Evolutionary conservation across 176 grass and related monocot species (phyloP).

Genomic region (Ensete glaucum): DNA sequence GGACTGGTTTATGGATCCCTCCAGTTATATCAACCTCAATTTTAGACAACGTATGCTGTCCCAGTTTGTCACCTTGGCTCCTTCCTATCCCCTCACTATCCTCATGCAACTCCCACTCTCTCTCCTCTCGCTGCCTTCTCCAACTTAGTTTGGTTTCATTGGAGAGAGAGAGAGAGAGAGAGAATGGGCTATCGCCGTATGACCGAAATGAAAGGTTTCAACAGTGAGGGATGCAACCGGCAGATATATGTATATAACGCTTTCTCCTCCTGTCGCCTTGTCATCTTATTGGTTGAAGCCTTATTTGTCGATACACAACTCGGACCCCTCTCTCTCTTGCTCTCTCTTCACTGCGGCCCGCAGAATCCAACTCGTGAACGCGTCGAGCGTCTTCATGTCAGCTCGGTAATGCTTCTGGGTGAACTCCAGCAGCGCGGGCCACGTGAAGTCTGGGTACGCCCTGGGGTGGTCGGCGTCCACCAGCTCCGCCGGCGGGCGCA

Average conservation of each 20-base stretch:
- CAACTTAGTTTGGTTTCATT: too few species aligned
- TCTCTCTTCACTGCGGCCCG: not conserved
- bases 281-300: too few species aligned
- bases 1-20: not conserved
- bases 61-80: not conserved
- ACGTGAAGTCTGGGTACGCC: constrained; percentile 92
- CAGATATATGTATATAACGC: too few species aligned
- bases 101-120: too few species aligned
- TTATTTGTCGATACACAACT: too few species aligned
- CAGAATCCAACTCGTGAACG: constrained; percentile 55
- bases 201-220: too few species aligned
- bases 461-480: constrained; percentile 36
- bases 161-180: too few species aligned
- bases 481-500: constrained; percentile 42
- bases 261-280: too few species aligned
- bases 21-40: not conserved
- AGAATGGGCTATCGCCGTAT: too few species aligned
- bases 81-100: not conserved
- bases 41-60: not conserved
- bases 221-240: too few species aligned
- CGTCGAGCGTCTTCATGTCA: constrained; percentile 79
- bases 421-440: constrained; percentile 80
- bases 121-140: too few species aligned
- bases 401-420: constrained; percentile 81
- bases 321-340: not conserved